These are phyloP conservation scores for Terfezia claveryi DNA, from an alignment of 495 filamentous ascomycete species.

Conservation along the genomic window DNA sequence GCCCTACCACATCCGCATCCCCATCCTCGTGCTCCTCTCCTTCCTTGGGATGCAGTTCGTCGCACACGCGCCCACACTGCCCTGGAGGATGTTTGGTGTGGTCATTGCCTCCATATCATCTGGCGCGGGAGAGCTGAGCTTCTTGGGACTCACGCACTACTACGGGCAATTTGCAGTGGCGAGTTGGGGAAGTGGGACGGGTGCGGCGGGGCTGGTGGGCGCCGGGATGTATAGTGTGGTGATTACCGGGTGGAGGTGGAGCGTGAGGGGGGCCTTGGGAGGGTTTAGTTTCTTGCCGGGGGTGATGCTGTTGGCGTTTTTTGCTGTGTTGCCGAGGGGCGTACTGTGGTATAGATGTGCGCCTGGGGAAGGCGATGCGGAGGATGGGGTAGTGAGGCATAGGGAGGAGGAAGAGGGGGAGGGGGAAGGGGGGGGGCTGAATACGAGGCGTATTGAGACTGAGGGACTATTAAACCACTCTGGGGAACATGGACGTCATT, in stretches of 20 bases:
- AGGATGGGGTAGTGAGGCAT: constrained; percentile 25
- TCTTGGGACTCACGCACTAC: constrained; percentile 76
- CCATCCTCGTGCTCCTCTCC: constrained; percentile 50
- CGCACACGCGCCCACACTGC: constrained; percentile 48
- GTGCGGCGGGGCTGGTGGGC: constrained; percentile 68
- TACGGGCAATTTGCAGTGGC: constrained; percentile 82
- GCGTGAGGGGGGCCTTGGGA: constrained; percentile 46
- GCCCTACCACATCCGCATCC: constrained; percentile 53
- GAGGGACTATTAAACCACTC: too few relatives aligned
- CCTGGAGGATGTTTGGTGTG: constrained; percentile 58
- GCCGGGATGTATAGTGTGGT: constrained; percentile 69
- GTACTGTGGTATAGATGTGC: too few relatives aligned
- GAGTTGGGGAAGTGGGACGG: constrained; percentile 82
- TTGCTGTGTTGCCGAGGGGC: constrained; percentile 46
- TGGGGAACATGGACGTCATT: too few relatives aligned
- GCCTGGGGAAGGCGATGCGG: constrained; percentile 8
- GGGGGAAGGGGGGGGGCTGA: constrained; percentile 10
- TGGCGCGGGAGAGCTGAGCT: constrained; percentile 71
- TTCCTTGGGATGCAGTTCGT: constrained; percentile 71
- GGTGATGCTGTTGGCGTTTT: constrained; percentile 73
- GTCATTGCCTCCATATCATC: constrained; percentile 64
- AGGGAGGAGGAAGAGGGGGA: constrained; percentile 24
- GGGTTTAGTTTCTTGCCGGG: constrained; percentile 54
- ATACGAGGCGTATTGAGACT: too few relatives aligned
- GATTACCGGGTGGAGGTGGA: constrained; percentile 54